Percentiles rank a stretch among this genome's conserved stretches.
Evolutionary conservation across 192 early-diverging fungal genomes (phyloP).

Genomic region (Oehlia diaphana): DNA sequence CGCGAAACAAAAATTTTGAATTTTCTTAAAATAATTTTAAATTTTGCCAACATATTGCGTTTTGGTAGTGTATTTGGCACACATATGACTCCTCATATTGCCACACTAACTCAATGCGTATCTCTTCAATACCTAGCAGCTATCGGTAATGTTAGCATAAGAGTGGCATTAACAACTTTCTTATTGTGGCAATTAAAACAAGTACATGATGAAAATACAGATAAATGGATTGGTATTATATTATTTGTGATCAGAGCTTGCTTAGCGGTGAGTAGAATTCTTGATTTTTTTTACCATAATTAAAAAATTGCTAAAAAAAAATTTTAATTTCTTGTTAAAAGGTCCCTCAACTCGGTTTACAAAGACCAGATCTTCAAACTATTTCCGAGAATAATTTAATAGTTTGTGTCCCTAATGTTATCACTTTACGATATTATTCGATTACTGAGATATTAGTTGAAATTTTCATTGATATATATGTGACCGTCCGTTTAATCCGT

Average conservation of each 20-base stretch:
- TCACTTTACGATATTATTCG: neutral
- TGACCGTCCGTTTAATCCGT: neutral
- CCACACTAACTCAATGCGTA: neutral
- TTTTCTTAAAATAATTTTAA: constrained; percentile 22
- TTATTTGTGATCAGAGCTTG: neutral
- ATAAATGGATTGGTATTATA: neutral
- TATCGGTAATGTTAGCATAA: neutral
- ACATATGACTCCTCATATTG: no score
- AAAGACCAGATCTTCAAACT: neutral
- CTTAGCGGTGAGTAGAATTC: neutral
- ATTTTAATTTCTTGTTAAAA: neutral
- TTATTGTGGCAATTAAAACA: constrained; percentile 23
- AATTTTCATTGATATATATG: neutral
- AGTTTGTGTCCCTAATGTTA: neutral
- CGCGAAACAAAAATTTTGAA: constrained; percentile 3
- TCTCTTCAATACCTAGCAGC: neutral
- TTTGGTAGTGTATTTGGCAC: neutral
- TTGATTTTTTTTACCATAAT: no score
- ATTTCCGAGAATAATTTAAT: neutral
- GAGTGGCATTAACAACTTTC: neutral
- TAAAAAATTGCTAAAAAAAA: no score
- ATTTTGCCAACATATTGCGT: neutral
- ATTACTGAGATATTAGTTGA: neutral
- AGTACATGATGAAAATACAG: neutral
- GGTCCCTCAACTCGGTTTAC: neutral